Evolutionary conservation across 805 yeast species (phyloP), one percentile per base, ranked within the genome.

Genomic region (Zygotorulaspora florentina): DNA sequence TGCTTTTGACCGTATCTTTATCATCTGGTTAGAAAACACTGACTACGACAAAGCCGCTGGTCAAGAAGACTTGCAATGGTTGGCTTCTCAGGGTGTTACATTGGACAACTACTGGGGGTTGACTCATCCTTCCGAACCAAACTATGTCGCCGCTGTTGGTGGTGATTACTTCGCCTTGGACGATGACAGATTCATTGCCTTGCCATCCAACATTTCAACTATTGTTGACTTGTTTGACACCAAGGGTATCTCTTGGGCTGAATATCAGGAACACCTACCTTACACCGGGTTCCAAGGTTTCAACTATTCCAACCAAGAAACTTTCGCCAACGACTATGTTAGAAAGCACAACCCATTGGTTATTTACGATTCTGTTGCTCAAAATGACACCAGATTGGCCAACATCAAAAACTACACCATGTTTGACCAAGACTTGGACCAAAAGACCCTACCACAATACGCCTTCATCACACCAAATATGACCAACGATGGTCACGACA

Each of bases 81-180:
- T 76, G 43, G 72, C 73, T 23, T 45, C 65, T 53, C 57, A 71
- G 45, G 81, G 79, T 59, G 65, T 74, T 45, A 59, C 65, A 36
- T 65, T 76, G 54, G 67, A 64, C 62, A 76, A 76, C 70, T 75
- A 76, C 68, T 75, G 76, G 70, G 72, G 74, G 33, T 55, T 75
- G 29, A 72, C 78, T 43, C 77, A 74, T 57, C 79, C 80, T 46
- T 75, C 80, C 6, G 75, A 76, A 67, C 79, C 80, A 52, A 76
- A 76, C 65, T 75, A 75, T 58, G 56, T 75, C 45, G 76, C 75
- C 35, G 60, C 77, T 42, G 75, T 68, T 45, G 73, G 70, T 47
- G 81, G 81, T 54, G 79, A 74, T 59, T 72, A 75, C 61, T 74
- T 73, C 50, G 74, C 77, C 23, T 68, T 76, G 43, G 67, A 64